phyloP scores from a whole-genome alignment of 768 basidiomycete genomes.

The Tephrocybe sp. region DNA sequence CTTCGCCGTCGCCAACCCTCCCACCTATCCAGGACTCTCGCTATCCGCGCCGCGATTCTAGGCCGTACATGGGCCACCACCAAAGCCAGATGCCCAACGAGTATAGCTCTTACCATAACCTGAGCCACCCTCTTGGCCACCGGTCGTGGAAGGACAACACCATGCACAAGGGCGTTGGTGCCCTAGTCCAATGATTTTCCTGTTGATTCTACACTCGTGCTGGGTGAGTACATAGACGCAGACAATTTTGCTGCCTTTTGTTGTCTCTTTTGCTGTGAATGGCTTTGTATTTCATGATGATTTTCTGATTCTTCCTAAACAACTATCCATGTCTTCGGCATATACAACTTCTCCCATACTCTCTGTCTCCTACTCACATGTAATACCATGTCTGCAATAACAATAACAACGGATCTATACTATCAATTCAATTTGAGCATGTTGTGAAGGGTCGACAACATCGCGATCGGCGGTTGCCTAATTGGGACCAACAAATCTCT shows the following conservation, averaged over 20 bases:
- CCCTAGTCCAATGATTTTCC: conserved; percentile 25
- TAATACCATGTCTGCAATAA: conserved; percentile 16
- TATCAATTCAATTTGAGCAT: background rate
- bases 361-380: conserved; percentile 4
- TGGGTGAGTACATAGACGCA: background rate
- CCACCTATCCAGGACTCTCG: conserved; percentile 54
- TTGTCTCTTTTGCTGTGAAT: conserved; percentile 1
- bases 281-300: conserved; percentile 1
- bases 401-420: conserved; percentile 13
- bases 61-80: conserved; percentile 6
- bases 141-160: conserved; percentile 48
- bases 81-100: conserved; percentile 26
- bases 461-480: conserved; percentile 12
- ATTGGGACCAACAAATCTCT: conserved; percentile 13
- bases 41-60: conserved; percentile 28
- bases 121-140: conserved; percentile 32
- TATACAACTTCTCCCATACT: background rate
- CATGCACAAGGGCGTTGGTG: conserved; percentile 41
- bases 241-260: background rate
- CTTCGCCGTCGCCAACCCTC: conserved; percentile 54
- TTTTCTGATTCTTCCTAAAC: background rate
- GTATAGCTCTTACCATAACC: conserved; percentile 41
- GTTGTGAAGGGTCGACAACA: background rate
- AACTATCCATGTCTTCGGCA: too few species aligned
- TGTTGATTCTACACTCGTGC: background rate